Base-by-base conservation (phyloP, 441 rosid genomes). In the Adansonia grandidieri region DNA sequence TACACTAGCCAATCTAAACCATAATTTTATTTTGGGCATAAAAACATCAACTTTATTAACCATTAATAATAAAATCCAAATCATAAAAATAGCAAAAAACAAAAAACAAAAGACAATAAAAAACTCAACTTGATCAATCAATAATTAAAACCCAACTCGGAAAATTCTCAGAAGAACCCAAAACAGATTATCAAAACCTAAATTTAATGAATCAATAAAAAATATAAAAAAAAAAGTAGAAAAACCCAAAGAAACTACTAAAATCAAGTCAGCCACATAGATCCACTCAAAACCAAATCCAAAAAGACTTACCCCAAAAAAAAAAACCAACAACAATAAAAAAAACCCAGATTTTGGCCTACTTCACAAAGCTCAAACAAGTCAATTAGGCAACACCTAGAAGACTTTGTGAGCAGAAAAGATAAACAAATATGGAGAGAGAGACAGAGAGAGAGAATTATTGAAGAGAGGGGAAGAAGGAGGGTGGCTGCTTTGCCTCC, bases 231-330 rank as follows among this genome's bases (percentile, higher is more conserved):
- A 28, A 61, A 0, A 6, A 28, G 9, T 14, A 63, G 2, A 63
- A 13, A 24, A 10, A 5, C 4, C 19, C 9, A 6, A 19, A 19
- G 24, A 61, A 13, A n/a, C 47, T 13, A 71, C 7, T 51, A 28
- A 37, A 40, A 75, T 4, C 63, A 69, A 75, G 5, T 61, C 24
- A 70, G 14, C 6, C 3, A 19, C 20, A 48, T 4, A 13, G 32
- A 74, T 68, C 62, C 56, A 63, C 56, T 24, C 14, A 56, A 76
- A 11, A 19, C 9, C 58, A 24, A 69, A 42, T 69, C 19, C 73
- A 48, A 22, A 69, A 2, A 20, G 58, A 13, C 53, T 74, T 75
- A 69, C 79, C 81, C 74, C 78, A 47, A 17, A 72, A 8, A 42
- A 9, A 37, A 5, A n/a, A 54, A 54, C n/a, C 37, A 32, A 32